Conservation (phyloP, 2,329 filamentous ascomycete genomes). For the Monilinia laxa region DNA sequence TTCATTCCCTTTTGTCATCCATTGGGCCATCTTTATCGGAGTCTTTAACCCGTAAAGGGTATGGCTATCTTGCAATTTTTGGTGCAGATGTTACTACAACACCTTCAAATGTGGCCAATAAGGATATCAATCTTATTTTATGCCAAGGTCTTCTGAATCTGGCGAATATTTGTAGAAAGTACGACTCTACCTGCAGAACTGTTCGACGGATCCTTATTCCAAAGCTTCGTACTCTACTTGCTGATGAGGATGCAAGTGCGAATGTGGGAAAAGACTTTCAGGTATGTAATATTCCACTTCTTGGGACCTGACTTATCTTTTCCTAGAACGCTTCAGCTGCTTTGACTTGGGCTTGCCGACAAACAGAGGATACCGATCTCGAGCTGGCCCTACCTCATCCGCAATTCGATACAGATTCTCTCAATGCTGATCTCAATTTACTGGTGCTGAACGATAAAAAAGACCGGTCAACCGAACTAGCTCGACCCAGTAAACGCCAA, state of each 20-base stretch:
- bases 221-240: constrained; percentile 25
- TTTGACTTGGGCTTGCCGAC: constrained; percentile 32
- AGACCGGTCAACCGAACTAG: constrained; percentile 6
- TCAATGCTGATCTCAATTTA: constrained; percentile 33
- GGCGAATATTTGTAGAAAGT: constrained; percentile 30
- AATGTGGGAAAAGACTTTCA: constrained; percentile 35
- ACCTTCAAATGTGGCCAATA: constrained; percentile 27
- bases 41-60: constrained; percentile 39
- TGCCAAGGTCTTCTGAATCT: constrained; percentile 35
- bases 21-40: constrained; percentile 27
- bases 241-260: constrained; percentile 17
- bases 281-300: constrained; percentile 26
- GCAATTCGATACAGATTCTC: constrained; percentile 31
- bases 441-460: constrained; percentile 27
- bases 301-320: constrained; percentile 23
- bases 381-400: constrained; percentile 8
- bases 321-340: constrained; percentile 29
- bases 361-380: constrained; percentile 4
- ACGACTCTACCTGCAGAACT: constrained; percentile 31
- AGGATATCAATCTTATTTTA: constrained; percentile 25
- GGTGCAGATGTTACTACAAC: constrained; percentile 34
- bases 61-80: constrained; percentile 34
- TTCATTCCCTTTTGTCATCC: constrained; percentile 33
- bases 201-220: constrained; percentile 34
- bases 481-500: constrained; percentile 37